Evolutionary conservation across 805 yeast genomes (phyloP), one percentile per base, ranked within the genome.

Genomic region (Kregervanrija fluxuum): DNA sequence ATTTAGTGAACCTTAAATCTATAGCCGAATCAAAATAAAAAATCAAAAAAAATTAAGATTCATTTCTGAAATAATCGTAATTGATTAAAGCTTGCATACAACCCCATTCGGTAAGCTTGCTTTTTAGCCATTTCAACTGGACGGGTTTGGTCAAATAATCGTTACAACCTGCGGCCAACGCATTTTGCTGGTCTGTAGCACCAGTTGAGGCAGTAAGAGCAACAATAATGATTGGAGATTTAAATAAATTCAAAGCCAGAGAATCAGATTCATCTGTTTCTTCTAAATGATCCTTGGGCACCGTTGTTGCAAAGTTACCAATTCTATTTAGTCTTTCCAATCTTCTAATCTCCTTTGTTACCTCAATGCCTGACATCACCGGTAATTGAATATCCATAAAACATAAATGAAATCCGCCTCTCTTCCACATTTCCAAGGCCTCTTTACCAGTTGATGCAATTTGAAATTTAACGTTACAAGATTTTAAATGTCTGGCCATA

Each of bases 51-150:
- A 41, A 17, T 46, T 45, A 51, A 32, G 45, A 40, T 37, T 59
- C 60, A 43, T 69, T 68, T 53, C 76, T 79, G 95, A 97, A 93
- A 34, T 95, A 91, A 60, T 93, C 96, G 62, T 85, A 91, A 64
- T 91, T 95, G 61, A 91, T 90, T 41, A 91, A 68, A 1, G 97
- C 97, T 66, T 91, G 99, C 98, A 91, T 91, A 64, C 98, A 91
- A 0, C 99, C 98, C 98, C 98, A 93, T 64, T 91, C 97, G 0
- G 89, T 84, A 42, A 93, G 85, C 65, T 93, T 93, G 58, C 86
- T 87, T 56, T 89, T 86, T 39, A 93, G 70, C 99, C 99, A 93
- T 40, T 80, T 86, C 53, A 91, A 70, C 54, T 89, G 91, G 8
- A 93, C 98, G 0, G 99, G 99, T 54, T 93, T 93, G 9, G 97